phyloP scores from a whole-genome alignment of 495 filamentous ascomycete species.

The Diplogelasinospora grovesii region DNA sequence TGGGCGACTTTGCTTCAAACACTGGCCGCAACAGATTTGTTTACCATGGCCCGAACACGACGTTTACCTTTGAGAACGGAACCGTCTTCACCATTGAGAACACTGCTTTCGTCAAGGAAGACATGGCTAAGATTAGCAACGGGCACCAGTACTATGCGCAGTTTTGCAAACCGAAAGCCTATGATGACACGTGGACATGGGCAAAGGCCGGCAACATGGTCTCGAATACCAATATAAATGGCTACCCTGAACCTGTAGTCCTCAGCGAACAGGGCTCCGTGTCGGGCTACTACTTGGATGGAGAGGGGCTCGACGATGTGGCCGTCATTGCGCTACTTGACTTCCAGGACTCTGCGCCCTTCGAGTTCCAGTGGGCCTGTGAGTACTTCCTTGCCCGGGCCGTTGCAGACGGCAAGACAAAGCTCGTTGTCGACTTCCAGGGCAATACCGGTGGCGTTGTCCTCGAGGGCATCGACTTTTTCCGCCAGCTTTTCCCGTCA shows the following conservation, averaged over 20 bases:
- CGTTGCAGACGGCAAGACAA: slow-evolving; percentile 34
- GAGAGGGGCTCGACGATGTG: slow-evolving; percentile 30
- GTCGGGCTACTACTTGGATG: slow-evolving; percentile 44
- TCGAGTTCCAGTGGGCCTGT: slow-evolving; percentile 34
- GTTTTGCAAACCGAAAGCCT: slow-evolving; percentile 13
- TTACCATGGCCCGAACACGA: slow-evolving; percentile 19
- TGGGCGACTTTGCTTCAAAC: slow-evolving; percentile 10
- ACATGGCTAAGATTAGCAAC: slow-evolving; percentile 10
- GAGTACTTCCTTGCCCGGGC: slow-evolving; percentile 33
- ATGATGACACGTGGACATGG: too few species aligned
- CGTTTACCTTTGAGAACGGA: slow-evolving; percentile 19
- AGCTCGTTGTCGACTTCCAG: slow-evolving; percentile 49
- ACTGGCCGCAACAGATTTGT: slow-evolving; percentile 8
- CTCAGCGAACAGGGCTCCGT: slow-evolving; percentile 34
- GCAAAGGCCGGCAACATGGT: too few species aligned
- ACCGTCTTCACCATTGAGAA: slow-evolving; percentile 12
- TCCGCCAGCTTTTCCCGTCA: slow-evolving; percentile 25
- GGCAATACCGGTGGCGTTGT: slow-evolving; percentile 47
- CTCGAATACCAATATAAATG: too few species aligned
- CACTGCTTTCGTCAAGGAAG: slow-evolving; percentile 8
- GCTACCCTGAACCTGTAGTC: slow-evolving; percentile 46
- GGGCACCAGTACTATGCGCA: slow-evolving; percentile 14
- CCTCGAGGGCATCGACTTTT: slow-evolving; percentile 38
- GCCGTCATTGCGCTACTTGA: slow-evolving; percentile 26
- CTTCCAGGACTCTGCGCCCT: slow-evolving; percentile 11